Base-by-base conservation (phyloP, 2,329 filamentous ascomycete species). In the Trichophyton mentagrophytes region DNA sequence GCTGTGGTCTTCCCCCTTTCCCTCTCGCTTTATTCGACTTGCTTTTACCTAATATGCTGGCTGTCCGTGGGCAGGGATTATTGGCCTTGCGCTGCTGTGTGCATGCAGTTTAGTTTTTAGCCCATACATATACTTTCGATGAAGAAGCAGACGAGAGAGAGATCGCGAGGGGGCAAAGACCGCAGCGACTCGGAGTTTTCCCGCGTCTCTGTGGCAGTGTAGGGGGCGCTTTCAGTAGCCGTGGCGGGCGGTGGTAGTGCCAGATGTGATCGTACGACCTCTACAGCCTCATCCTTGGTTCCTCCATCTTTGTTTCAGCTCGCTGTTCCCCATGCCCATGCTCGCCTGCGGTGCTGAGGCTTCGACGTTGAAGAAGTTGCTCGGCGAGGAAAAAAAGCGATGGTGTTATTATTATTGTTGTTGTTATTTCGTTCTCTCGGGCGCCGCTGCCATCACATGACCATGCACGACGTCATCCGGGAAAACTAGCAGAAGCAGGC, bases 41-140 rank as follows among this genome's bases (percentile, higher is more conserved):
- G 51, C 51, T 55, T 55, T 55, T 55, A 55, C 30, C 51, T 55
- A 55, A 55, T 55, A 38, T 38, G 33, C 33, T 38, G 47, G 47
- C 9, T 30, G 25, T 7, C 27, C 13, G 22, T 36, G 51, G 15
- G 51, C 30, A 17, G 15, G 51, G 51, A 55, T 55, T 36, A 30
- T 38, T 38, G 33, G 47, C 47, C 27, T 22, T n/a, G 47, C 46
- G 49, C 51, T 55, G 51, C 40, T n/a, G 15, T 3, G 15, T 44
- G 40, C 51, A 55, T 55, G 51, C 51, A 55, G 27, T 38, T 38
- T 38, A 9, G 33, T 4, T 38, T 38, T 38, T 38, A 55, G 13
- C 38, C 11, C 7, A 3, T n/a, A n/a, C 33, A 55, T 55, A 55
- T 55, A 55, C 51, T 55, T 55, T 55, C 30, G 51, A 33, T 36